phyloP scores from a whole-genome alignment of 306 rosid species.

The Geum urbanum region DNA sequence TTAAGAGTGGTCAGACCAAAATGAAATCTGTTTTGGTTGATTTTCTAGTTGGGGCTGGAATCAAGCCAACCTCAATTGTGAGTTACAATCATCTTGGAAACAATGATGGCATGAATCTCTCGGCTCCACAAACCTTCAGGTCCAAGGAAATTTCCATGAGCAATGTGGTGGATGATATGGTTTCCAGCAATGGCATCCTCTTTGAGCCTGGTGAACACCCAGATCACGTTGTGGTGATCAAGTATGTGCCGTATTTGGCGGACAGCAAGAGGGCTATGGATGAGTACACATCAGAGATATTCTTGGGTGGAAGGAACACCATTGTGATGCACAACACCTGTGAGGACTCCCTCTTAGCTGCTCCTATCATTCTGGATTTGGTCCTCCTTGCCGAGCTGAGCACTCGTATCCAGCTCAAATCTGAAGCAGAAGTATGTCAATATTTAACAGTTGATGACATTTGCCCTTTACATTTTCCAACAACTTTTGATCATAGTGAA shows the following conservation, averaged over 20 bases:
- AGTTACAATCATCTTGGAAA: conserved; percentile 98
- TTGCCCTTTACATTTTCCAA: background rate
- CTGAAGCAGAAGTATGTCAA: conserved; percentile 73
- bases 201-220: conserved; percentile 95
- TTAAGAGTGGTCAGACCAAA: conserved; percentile 98
- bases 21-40: conserved; percentile 97
- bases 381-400: conserved; percentile 99
- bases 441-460: background rate
- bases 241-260: conserved; percentile 96
- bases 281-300: conserved; percentile 96
- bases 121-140: conserved; percentile 96
- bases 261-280: conserved; percentile 99
- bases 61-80: conserved; percentile 98
- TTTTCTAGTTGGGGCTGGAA: conserved; percentile 99
- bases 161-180: conserved; percentile 98
- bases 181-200: conserved; percentile 88
- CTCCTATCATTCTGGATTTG: conserved; percentile 92
- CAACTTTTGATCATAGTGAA: background rate
- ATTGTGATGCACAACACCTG: conserved; percentile 98
- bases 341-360: conserved; percentile 98
- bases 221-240: conserved; percentile 94
- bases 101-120: conserved; percentile 98
- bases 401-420: conserved; percentile 80
- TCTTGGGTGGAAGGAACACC: conserved; percentile 94
- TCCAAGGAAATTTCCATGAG: conserved; percentile 98